phyloP scores from a whole-genome alignment of 1,284 basidiomycete species.

The Salmacisia buchloeana region DNA sequence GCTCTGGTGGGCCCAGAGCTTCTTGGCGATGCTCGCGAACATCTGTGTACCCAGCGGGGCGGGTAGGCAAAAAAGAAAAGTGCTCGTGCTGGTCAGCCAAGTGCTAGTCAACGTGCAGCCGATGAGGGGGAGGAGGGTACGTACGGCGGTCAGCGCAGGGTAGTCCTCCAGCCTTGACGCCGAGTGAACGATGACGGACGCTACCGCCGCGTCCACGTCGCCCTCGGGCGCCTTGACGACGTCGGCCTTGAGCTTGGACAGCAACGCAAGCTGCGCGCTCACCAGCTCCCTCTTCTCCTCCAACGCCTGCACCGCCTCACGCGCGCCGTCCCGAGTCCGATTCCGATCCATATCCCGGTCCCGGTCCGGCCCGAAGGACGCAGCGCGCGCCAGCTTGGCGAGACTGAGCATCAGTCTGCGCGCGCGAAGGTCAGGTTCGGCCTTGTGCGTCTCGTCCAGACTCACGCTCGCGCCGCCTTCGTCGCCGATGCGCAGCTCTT shows the following conservation, averaged over 20 bases:
- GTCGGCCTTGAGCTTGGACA: conserved; percentile 27
- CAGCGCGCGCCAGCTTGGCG: conserved; percentile 77
- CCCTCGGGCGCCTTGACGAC: conserved; percentile 9
- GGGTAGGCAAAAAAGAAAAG: background rate
- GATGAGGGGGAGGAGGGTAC: background rate
- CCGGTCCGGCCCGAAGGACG: conserved; percentile 49
- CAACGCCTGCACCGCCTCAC: conserved; percentile 41
- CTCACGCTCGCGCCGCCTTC: conserved; percentile 65
- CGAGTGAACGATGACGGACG: background rate
- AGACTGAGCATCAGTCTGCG: conserved; percentile 79
- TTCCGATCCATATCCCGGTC: no score
- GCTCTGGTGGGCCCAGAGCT: conserved; percentile 50
- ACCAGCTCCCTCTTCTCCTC: conserved; percentile 57
- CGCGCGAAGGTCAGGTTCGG: conserved; percentile 47
- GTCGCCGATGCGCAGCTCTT: conserved; percentile 69
- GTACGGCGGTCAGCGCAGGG: conserved; percentile 20
- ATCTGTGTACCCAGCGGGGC: conserved; percentile 17
- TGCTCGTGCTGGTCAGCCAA: no score
- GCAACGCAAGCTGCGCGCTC: conserved; percentile 56
- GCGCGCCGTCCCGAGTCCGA: no score
- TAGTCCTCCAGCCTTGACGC: conserved; percentile 18
- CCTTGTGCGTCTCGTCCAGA: conserved; percentile 60
- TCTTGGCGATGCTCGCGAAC: conserved; percentile 29
- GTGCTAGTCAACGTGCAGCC: background rate
- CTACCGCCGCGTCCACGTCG: background rate